Conservation (phyloP, 2,329 filamentous ascomycete species). For the Arthrobotrys sinensis region DNA sequence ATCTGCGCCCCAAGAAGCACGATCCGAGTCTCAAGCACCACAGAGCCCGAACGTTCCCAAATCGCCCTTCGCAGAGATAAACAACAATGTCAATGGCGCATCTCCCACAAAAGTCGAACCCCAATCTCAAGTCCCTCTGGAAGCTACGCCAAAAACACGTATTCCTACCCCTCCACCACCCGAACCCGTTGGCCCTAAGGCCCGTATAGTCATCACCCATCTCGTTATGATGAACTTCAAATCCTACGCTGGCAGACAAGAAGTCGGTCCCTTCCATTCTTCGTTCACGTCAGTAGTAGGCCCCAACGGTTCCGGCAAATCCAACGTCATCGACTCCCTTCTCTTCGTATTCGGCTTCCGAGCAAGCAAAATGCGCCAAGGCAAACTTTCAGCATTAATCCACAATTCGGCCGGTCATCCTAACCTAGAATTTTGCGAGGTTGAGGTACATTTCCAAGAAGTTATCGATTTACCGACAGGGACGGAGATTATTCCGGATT, state of each 20-base stretch:
- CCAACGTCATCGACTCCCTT: conserved; percentile 97
- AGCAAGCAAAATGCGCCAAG: conserved; percentile 98
- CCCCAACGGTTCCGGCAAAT: conserved; percentile 97
- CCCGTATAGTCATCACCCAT: conserved; percentile 92
- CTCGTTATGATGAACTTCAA: conserved; percentile 97
- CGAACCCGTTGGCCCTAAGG: conserved; percentile 76
- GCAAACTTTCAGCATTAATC: conserved; percentile 96
- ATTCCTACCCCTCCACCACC: conserved; percentile 50
- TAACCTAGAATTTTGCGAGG: conserved; percentile 90
- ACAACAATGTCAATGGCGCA: conserved; percentile 26
- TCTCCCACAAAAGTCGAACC: conserved; percentile 11
- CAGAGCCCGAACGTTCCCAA: conserved; percentile 39
- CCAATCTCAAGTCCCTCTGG: conserved; percentile 15
- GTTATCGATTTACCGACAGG: conserved; percentile 79
- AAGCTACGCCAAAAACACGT: conserved; percentile 38
- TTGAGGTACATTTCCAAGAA: conserved; percentile 96
- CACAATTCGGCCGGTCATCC: conserved; percentile 94
- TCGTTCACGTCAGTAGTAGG: conserved; percentile 99
- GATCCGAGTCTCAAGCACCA: conserved; percentile 21
- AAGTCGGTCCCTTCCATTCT: conserved; percentile 93
- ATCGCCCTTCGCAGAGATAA: conserved; percentile 34
- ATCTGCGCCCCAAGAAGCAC: conserved; percentile 28
- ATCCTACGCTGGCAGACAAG: conserved; percentile 94
- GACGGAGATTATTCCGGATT: conserved; percentile 82
- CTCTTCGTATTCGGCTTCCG: conserved; percentile 99